Evolutionary conservation across 2,329 filamentous ascomycete genomes (phyloP).

Genomic region (Aspergillus sp.): DNA sequence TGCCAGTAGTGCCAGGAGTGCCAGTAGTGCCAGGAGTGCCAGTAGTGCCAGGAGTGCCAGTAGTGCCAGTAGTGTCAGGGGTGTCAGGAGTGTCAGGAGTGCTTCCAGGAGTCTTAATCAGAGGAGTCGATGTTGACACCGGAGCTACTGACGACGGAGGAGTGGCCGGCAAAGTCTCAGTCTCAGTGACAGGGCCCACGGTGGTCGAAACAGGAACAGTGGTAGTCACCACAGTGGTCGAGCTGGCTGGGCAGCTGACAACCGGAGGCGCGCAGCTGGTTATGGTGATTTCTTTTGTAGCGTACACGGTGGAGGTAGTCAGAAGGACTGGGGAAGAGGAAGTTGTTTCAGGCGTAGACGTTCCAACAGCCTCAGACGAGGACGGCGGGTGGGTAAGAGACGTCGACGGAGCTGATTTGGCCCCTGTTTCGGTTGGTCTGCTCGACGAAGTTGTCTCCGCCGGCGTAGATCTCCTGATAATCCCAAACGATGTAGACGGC

Average conservation of each 20-base stretch:
- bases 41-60: conserved; percentile 6
- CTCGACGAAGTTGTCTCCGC: not conserved
- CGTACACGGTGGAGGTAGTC: conserved; percentile 31
- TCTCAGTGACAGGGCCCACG: conserved; percentile 43
- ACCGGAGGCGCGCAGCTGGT: conserved; percentile 32
- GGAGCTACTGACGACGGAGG: conserved; percentile 2
- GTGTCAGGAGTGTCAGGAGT: too few species aligned
- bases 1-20: too few species aligned
- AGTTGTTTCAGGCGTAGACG: conserved; percentile 7
- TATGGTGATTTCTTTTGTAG: conserved; percentile 28
- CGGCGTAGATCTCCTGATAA: conserved; percentile 7
- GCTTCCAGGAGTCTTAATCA: conserved; percentile 5
- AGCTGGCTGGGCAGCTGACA: conserved; percentile 44
- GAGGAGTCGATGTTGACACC: conserved; percentile 3
- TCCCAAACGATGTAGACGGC: conserved; percentile 9
- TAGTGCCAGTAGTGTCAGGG: conserved; percentile 7
- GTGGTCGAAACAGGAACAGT: conserved; percentile 52
- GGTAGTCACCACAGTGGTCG: conserved; percentile 43
- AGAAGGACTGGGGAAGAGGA: conserved; percentile 13
- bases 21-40: conserved; percentile 4
- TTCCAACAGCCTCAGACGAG: conserved; percentile 8
- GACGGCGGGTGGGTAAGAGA: conserved; percentile 7
- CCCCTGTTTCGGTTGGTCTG: conserved; percentile 6
- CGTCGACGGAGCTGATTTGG: conserved; percentile 12
- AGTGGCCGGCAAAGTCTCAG: conserved; percentile 8